Base-by-base conservation (phyloP, 306 rosid genomes). In the Luffa acutangula region DNA sequence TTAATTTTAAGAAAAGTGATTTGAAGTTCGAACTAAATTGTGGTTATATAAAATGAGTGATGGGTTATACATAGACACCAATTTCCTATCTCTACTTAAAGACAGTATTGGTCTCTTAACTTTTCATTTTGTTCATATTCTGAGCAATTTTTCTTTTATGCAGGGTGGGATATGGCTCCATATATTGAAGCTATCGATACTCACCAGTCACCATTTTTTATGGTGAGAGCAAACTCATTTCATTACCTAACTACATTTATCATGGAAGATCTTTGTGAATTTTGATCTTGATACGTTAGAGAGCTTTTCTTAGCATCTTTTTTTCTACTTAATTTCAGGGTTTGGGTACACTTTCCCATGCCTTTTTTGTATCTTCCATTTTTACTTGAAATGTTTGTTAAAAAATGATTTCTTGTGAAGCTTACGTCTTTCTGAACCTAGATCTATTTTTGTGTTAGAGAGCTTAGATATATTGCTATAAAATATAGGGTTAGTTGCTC, bases 151-250 rank as follows among this genome's bases (percentile, higher is more conserved):
- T 62, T 20, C 14, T 70, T 78, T 86, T 58, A 83, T 91, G 82
- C 91, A 94, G 98, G 93, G 83, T 94, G 98, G 98, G 97, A 94
- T 83, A 94, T 94, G 97, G 98, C 98, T 82, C 98, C 98, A 69
- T 94, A 91, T 80, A 92, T 94, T 15, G 97, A 92, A 85, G 97
- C 98, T 75, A 89, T 92, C 62, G 95, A 94, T 84, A 86, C 92
- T 81, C 98, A 92, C 87, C 84, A 79, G 48, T 84, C 81, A 46
- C 85, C 88, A 79, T 80, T 84, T 79, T 92, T 91, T 84, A 80
- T 82, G 81, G 98, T 94, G 82, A 85, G 97, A 85, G 25, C 9
- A 65, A 8, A 43, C 58, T 60, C 59, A 20, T 36, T 74, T 51
- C 79, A 59, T 17, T 7, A 39, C 54, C 49, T 39, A 31, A 42